Evolutionary conservation across 176 grass and related monocot species (phyloP), one percentile per base, ranked within the genome.

Genomic region (sorghum (Sorghum bicolor)): DNA sequence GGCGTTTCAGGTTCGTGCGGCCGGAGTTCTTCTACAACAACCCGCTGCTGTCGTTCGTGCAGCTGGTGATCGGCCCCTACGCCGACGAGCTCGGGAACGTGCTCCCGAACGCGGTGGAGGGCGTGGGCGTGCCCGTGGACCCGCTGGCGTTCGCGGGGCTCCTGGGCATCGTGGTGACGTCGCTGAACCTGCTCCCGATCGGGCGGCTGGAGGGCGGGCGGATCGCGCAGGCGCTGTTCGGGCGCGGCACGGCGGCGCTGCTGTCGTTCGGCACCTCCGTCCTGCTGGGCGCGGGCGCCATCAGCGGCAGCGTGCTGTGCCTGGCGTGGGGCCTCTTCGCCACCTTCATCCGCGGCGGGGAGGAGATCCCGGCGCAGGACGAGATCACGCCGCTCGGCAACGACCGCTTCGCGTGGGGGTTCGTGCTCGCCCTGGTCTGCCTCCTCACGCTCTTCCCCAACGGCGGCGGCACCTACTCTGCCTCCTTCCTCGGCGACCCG

Each of bases 21-120:
- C 93, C 96, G 45, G 90, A 85, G 80, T 98, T 98, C 81, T 98
- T 98, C 91, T 98, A 98, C 82, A 98, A 95, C 89, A 98, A 98
- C 79, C 93, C 96, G 55, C 87, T 98, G 83, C 89, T 98, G 15
- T 98, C 96, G 60, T 95, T 98, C 74, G 83, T 98, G 83, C 96
- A 98, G 90, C 68, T 89, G 65, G 96, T 95, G 73, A 90, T 98
- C 70, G 96, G 96, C 1, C 96, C 96, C 13, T 98, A 98, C 74
- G 89, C 96, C 1, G 96, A 98, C 90, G 96, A 98, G 75, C 90
- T 95, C 44, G 96, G 96, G 41, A 98, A 98, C 94, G 96, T 98
- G 82, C 88, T 98, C n/a, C 96, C 96, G 3, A 95, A 94, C 87
- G 96, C 93, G 60, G 96, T 98, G 74, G 96, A 98, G 76, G 96